Conservation (phyloP, 1,139 yeast species). For the Wickerhamomyces sp. region DNA sequence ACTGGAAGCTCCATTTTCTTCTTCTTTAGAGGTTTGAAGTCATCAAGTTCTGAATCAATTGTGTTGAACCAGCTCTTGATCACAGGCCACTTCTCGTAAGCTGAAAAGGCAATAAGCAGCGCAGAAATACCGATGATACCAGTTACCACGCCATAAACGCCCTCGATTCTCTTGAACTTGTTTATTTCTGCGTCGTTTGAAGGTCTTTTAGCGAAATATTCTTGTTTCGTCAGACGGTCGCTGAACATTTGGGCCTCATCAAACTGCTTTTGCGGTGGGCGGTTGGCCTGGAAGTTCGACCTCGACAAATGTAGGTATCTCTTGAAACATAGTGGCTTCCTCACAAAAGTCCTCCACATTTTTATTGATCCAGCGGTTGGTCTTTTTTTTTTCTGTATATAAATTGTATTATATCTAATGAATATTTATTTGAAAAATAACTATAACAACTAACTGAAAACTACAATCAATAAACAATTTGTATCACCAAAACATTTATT, state of each 20-base stretch:
- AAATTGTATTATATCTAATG: neutral
- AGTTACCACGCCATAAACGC: constrained; percentile 14
- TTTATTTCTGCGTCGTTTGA: constrained; percentile 15
- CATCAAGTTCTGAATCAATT: constrained; percentile 8
- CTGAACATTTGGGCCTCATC: constrained; percentile 1
- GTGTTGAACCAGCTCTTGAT: constrained; percentile 12
- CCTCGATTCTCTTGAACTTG: constrained; percentile 13
- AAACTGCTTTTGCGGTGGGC: neutral
- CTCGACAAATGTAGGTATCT: neutral
- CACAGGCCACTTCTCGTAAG: constrained; percentile 15
- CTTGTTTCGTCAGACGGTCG: neutral
- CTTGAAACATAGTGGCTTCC: too few relatives aligned
- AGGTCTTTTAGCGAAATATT: neutral
- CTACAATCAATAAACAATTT: neutral
- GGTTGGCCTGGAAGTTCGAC: neutral
- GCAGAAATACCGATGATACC: constrained; percentile 17
- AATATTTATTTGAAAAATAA: neutral
- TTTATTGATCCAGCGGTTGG: too few relatives aligned
- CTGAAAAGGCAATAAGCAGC: constrained; percentile 13
- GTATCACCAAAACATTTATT: neutral
- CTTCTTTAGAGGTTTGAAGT: constrained; percentile 8
- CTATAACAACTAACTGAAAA: neutral
- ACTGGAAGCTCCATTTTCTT: constrained; percentile 22
- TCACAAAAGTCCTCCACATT: too few relatives aligned
- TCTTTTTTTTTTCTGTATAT: too few relatives aligned